phyloP scores from a whole-genome alignment of 768 basidiomycete genomes.

The Pleurotus djamor region DNA sequence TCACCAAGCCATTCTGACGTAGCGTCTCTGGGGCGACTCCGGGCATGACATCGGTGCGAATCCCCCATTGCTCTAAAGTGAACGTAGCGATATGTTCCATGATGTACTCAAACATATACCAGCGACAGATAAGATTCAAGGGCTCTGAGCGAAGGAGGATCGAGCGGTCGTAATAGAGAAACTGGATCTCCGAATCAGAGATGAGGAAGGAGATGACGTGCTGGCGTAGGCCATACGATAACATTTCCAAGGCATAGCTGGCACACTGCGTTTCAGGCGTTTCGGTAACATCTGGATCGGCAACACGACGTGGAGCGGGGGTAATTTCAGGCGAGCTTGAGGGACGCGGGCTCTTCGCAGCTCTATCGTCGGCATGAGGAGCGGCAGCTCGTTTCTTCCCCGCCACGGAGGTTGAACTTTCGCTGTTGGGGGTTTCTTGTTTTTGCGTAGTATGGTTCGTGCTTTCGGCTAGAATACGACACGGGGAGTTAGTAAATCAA shows the following conservation, averaged over 20 bases:
- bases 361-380: too few species aligned
- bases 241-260: slow-evolving; percentile 20
- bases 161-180: slow-evolving; percentile 16
- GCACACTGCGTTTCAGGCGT: slow-evolving; percentile 14
- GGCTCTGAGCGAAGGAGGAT: slow-evolving; percentile 14
- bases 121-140: slow-evolving; percentile 7
- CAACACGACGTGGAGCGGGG: too few species aligned
- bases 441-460: too few species aligned
- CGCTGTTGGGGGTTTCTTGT: too few species aligned
- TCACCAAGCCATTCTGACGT: not conserved
- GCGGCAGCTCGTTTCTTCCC: too few species aligned
- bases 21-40: not conserved
- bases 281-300: too few species aligned
- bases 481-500: too few species aligned
- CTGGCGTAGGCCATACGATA: slow-evolving; percentile 17
- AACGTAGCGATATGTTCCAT: not conserved
- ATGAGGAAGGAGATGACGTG: slow-evolving; percentile 15
- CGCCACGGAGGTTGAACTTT: too few species aligned
- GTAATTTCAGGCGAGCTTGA: too few species aligned
- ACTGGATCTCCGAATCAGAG: slow-evolving; percentile 13
- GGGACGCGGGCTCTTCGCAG: too few species aligned
- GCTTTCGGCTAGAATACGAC: too few species aligned
- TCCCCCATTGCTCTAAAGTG: not conserved
- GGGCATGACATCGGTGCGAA: not conserved
- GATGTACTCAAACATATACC: not conserved